A percentile compares a stretch with the other conserved stretches of the same genome.
Evolutionary conservation across 2,329 filamentous ascomycete genomes (phyloP).

Genomic region (Pyrenophora tritici-repentis): DNA sequence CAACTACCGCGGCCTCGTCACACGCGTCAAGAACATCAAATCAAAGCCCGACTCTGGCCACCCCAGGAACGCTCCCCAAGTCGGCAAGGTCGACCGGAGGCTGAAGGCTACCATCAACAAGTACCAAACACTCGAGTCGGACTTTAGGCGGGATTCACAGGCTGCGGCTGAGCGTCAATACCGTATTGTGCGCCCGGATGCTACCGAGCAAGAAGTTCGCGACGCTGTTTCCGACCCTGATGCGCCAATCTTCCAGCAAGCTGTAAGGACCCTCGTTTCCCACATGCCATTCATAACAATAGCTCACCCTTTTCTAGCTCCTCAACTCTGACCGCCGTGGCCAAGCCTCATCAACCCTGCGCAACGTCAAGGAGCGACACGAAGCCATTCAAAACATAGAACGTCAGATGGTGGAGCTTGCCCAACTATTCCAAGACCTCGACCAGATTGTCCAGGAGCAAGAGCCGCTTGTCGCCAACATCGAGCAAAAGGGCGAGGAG

Average conservation of each 20-base stretch:
- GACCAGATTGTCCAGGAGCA: conserved; percentile 85
- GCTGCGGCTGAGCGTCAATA: conserved; percentile 89
- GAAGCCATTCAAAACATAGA: conserved; percentile 91
- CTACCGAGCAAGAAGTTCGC: conserved; percentile 75
- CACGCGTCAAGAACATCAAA: conserved; percentile 82
- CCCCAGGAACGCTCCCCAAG: conserved; percentile 76
- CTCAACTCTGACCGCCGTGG: conserved; percentile 80
- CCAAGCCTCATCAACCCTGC: conserved; percentile 77
- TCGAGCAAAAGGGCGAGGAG: conserved; percentile 86
- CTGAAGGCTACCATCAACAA: conserved; percentile 80
- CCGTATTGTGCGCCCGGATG: conserved; percentile 83
- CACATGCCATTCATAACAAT: neutral
- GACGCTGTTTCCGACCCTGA: conserved; percentile 75
- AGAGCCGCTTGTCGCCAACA: conserved; percentile 76
- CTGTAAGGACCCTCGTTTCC: conserved; percentile 50
- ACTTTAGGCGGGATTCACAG: conserved; percentile 78
- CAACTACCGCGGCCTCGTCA: conserved; percentile 77
- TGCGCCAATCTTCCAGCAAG: conserved; percentile 85
- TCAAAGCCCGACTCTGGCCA: conserved; percentile 75
- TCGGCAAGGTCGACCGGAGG: conserved; percentile 77
- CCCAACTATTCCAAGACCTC: conserved; percentile 87
- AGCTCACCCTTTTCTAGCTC: conserved; percentile 54
- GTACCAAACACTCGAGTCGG: conserved; percentile 79
- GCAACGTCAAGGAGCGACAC: conserved; percentile 81
- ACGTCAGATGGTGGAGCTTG: conserved; percentile 82